Conservation (phyloP, 176 grass and related monocot species). For the Oryza meyeriana region DNA sequence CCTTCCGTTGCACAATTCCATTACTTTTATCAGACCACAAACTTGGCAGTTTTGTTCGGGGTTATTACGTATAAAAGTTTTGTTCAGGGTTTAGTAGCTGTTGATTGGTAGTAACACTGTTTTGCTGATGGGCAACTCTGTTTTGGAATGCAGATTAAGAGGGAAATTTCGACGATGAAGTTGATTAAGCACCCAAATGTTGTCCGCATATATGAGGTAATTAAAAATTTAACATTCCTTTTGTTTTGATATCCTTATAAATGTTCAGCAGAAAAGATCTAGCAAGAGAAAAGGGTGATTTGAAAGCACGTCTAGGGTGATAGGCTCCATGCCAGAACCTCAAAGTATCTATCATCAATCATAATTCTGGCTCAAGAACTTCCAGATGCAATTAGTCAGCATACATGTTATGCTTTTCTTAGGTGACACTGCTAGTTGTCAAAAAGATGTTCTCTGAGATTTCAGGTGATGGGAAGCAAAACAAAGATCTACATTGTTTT, state of each 20-base stretch:
- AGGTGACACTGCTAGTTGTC: neutral
- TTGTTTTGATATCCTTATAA: neutral
- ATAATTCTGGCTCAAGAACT: neutral
- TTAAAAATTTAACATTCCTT: neutral
- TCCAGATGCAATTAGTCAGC: neutral
- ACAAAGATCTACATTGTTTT: conserved; percentile 90
- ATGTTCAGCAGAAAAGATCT: neutral
- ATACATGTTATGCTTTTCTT: neutral
- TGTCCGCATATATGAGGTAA: conserved; percentile 84
- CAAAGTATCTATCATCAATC: neutral
- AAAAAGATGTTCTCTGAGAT: conserved; percentile 5
- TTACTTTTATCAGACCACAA: neutral
- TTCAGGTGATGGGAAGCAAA: conserved; percentile 98
- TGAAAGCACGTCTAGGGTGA: neutral
- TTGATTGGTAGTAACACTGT: neutral
- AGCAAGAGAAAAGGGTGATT: neutral
- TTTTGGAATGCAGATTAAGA: conserved; percentile 75
- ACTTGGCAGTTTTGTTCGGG: conserved; percentile 14
- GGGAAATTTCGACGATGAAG: conserved; percentile 97
- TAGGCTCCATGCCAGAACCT: neutral
- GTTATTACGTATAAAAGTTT: no score
- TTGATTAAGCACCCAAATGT: conserved; percentile 97
- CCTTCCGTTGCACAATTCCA: neutral
- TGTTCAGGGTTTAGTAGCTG: conserved; percentile 3
- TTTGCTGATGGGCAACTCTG: neutral